A percentile compares a stretch with the other conserved stretches of the same genome.
These are phyloP conservation scores for Solanum dulcamara DNA, from an alignment of 257 asterid genomes.

Conservation along the genomic window DNA sequence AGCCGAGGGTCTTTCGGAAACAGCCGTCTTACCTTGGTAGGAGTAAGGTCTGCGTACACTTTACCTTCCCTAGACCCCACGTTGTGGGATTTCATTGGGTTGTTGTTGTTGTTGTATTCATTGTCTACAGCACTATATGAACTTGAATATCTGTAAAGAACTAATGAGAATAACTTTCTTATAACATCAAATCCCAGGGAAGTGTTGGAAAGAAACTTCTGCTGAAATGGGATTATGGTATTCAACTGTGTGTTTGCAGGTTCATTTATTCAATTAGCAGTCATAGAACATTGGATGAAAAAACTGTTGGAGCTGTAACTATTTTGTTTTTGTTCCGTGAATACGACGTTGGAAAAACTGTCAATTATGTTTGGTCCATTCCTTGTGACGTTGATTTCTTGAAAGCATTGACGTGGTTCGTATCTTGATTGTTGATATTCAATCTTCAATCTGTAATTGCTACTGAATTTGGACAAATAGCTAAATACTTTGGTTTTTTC, in stretches of 20 bases:
- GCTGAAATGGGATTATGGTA: neutral
- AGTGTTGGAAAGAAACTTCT: neutral
- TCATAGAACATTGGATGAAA: neutral
- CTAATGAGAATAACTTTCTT: neutral
- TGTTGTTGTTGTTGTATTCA: too few species aligned
- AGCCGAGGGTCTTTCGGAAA: too few species aligned
- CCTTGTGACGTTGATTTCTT: neutral
- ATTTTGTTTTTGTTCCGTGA: neutral
- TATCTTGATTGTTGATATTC: neutral
- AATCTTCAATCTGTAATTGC: neutral
- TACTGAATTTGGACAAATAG: neutral
- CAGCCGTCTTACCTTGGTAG: too few species aligned
- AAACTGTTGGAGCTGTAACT: neutral
- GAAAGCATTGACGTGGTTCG: neutral
- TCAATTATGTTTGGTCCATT: neutral
- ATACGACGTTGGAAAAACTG: neutral
- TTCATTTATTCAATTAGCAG: neutral
- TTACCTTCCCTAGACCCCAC: too few species aligned
- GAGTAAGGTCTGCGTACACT: too few species aligned
- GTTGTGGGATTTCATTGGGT: too few species aligned
- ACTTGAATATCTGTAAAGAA: neutral
- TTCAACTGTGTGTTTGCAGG: neutral
- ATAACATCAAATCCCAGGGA: neutral
- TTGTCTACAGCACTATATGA: neutral
- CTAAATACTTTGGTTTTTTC: neutral